Percentiles rank a stretch among this genome's conserved stretches.
Evolutionary conservation across 2,329 filamentous ascomycete genomes (phyloP).

Genomic region (Blastomyces parvus): DNA sequence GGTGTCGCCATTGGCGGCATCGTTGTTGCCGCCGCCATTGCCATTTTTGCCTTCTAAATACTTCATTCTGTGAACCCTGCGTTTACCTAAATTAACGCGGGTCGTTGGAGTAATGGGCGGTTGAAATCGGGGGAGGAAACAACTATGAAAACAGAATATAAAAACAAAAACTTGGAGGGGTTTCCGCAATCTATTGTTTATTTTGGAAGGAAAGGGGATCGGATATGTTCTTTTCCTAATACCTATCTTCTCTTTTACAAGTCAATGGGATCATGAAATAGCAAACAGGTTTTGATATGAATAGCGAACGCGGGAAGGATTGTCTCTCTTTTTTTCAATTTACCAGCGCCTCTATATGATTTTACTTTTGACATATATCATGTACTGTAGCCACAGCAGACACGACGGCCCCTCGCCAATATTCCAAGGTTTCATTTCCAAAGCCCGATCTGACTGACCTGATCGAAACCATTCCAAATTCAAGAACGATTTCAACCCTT

Average conservation of each 20-base stretch:
- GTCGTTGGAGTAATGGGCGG: background rate
- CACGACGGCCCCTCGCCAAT: background rate
- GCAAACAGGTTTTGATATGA: background rate
- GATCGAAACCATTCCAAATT: constrained; percentile 1
- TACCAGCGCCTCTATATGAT: background rate
- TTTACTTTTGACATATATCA: background rate
- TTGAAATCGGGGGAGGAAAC: background rate
- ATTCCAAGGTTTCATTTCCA: background rate
- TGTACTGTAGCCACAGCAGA: background rate
- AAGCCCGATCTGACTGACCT: background rate
- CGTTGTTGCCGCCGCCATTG: constrained; percentile 14
- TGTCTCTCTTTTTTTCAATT: background rate
- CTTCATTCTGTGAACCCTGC: background rate
- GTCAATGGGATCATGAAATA: constrained; percentile 3
- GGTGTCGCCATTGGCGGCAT: constrained; percentile 14
- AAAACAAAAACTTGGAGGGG: background rate
- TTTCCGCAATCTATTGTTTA: background rate
- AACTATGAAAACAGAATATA: background rate
- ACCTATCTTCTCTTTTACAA: background rate
- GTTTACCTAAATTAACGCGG: background rate
- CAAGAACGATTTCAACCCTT: background rate
- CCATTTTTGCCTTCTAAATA: constrained; percentile 17
- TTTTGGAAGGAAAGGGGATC: background rate
- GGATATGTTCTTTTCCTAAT: background rate
- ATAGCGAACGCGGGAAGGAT: constrained; percentile 1